Conservation (phyloP, 768 basidiomycete species). For the Lactarius psammicola region DNA sequence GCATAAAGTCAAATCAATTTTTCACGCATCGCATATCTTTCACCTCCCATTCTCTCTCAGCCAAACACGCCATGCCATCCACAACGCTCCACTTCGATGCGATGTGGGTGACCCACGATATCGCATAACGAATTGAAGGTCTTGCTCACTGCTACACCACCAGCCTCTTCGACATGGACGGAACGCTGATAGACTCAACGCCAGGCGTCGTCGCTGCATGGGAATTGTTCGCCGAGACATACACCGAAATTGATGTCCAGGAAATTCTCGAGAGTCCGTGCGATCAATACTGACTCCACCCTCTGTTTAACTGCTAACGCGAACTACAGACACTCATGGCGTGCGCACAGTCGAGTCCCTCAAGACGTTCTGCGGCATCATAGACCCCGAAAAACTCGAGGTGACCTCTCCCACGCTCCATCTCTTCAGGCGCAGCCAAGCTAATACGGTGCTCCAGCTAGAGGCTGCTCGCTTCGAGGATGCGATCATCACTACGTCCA, state of each 20-base stretch:
- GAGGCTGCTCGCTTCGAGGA: slow-evolving; percentile 79
- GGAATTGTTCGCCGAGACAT: slow-evolving; percentile 69
- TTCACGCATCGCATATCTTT: background rate
- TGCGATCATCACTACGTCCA: slow-evolving; percentile 66
- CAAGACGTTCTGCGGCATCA: slow-evolving; percentile 63
- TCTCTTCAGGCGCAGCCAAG: background rate
- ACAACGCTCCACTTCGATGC: slow-evolving; percentile 42
- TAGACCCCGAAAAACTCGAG: slow-evolving; percentile 65
- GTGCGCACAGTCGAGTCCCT: slow-evolving; percentile 84
- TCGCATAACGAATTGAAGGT: background rate
- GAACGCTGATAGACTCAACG: slow-evolving; percentile 80
- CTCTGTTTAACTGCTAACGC: background rate
- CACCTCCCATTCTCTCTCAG: background rate
- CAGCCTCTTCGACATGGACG: slow-evolving; percentile 83
- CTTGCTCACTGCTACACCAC: background rate
- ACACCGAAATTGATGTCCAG: slow-evolving; percentile 61
- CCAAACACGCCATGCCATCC: slow-evolving; percentile 33
- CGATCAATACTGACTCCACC: slow-evolving; percentile 7
- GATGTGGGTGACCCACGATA: slow-evolving; percentile 36
- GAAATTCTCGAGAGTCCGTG: slow-evolving; percentile 61
- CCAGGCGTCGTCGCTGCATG: slow-evolving; percentile 81
- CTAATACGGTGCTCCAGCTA: slow-evolving; percentile 40
- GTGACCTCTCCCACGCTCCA: slow-evolving; percentile 39
- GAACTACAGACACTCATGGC: slow-evolving; percentile 65
- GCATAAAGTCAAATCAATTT: background rate